Conservation (phyloP, 345 rosid genomes). For the Sonneratia caseolaris region DNA sequence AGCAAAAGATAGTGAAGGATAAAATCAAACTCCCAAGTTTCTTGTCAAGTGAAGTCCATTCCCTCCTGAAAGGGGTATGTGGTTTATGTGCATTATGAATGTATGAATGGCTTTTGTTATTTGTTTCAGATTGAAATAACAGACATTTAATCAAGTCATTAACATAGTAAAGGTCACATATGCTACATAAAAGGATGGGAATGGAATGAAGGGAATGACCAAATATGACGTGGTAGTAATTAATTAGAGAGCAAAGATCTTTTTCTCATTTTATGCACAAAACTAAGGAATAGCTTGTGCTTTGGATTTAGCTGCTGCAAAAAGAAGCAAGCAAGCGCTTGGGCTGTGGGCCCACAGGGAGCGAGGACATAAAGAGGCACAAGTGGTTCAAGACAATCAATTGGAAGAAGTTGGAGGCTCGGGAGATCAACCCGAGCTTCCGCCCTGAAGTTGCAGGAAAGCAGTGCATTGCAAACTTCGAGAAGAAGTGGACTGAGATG, state of each 20-base stretch:
- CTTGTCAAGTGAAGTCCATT: constrained; percentile 70
- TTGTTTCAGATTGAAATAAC: not conserved
- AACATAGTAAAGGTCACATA: not conserved
- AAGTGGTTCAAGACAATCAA: constrained; percentile 81
- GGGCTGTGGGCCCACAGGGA: constrained; percentile 60
- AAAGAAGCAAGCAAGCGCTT: constrained; percentile 67
- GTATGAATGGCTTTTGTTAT: not conserved
- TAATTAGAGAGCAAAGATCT: not conserved
- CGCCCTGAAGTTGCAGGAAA: constrained; percentile 70
- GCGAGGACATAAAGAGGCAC: constrained; percentile 62
- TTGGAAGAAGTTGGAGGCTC: constrained; percentile 79
- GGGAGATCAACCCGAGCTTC: constrained; percentile 78
- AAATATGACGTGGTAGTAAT: not conserved
- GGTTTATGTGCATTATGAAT: not conserved
- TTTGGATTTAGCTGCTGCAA: constrained; percentile 49
- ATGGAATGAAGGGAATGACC: not conserved
- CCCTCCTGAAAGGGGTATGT: constrained; percentile 71
- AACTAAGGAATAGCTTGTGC: not conserved
- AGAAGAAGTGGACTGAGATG: constrained; percentile 83
- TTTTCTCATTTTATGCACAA: not conserved
- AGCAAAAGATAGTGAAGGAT: constrained; percentile 72
- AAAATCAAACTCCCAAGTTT: constrained; percentile 65
- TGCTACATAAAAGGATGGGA: not conserved
- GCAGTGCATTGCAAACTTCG: constrained; percentile 82
- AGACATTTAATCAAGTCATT: not conserved